Conservation (phyloP, 139 green algal species). For the Closterium sp. region DNA sequence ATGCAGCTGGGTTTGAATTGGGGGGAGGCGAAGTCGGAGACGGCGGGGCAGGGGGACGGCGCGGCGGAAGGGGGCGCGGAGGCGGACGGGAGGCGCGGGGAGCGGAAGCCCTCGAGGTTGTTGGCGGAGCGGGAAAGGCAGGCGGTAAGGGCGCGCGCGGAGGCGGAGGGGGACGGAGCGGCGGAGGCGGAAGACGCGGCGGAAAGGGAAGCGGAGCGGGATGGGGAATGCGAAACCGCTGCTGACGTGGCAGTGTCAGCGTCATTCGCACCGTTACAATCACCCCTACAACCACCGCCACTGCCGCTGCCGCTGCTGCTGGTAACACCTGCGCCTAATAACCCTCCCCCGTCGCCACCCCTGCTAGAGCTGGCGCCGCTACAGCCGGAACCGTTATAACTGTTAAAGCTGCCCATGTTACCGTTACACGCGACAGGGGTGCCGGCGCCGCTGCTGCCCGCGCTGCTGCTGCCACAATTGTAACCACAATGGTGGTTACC, state of each 20-base stretch:
- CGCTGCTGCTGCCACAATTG: background rate
- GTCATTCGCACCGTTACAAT: background rate
- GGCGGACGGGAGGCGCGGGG: background rate
- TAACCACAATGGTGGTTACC: background rate
- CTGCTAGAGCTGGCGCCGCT: background rate
- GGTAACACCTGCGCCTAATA: background rate
- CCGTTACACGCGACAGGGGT: background rate
- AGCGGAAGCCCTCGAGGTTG: slow-evolving; percentile 1
- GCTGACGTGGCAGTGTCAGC: background rate
- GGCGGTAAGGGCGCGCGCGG: background rate
- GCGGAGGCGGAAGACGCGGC: background rate
- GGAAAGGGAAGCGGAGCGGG: background rate
- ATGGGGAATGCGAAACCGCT: background rate
- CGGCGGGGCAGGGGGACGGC: background rate
- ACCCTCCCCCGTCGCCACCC: too few relatives aligned
- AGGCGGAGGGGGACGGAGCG: background rate
- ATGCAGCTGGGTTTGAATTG: background rate
- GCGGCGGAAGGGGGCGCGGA: background rate
- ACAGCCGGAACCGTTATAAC: background rate
- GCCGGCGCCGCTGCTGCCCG: background rate
- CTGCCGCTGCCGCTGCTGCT: too few relatives aligned
- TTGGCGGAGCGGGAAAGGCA: background rate
- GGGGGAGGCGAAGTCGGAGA: background rate
- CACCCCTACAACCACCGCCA: background rate
- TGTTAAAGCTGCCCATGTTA: too few relatives aligned